phyloP scores from a whole-genome alignment of 176 grass and related monocot species.

The Eragrostis nindensis region DNA sequence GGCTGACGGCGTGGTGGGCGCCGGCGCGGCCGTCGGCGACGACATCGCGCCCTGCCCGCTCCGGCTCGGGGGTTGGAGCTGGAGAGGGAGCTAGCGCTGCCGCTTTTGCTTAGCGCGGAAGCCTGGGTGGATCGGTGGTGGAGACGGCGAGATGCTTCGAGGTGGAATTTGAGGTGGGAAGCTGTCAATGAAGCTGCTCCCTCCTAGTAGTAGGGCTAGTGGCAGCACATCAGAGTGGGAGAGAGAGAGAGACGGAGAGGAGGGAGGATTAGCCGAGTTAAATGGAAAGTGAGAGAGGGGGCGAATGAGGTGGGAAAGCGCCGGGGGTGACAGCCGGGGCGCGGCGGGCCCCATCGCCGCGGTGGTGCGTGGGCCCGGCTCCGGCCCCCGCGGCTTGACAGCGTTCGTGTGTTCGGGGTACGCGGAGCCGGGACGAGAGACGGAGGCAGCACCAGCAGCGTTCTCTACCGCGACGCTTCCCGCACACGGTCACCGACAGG shows the following conservation, averaged over 20 bases:
- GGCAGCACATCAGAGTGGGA: too few relatives aligned
- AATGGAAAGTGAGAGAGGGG: conserved; percentile 11
- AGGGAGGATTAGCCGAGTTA: neutral
- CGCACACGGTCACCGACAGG: conserved; percentile 23
- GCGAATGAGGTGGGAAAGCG: conserved; percentile 11
- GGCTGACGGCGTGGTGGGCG: conserved; percentile 30
- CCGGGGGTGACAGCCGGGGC: conserved; percentile 39
- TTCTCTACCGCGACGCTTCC: too few relatives aligned
- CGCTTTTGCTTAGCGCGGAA: conserved; percentile 40
- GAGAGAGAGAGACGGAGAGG: neutral
- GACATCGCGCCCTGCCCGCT: conserved; percentile 40
- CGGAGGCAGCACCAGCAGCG: neutral
- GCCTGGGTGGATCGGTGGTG: neutral
- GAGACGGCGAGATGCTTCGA: conserved; percentile 4
- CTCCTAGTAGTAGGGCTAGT: neutral
- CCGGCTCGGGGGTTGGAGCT: neutral
- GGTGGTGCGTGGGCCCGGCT: neutral
- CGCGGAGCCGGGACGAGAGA: neutral
- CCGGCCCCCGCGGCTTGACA: neutral
- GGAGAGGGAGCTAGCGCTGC: neutral
- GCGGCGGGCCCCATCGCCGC: neutral
- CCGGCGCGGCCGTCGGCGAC: conserved; percentile 56
- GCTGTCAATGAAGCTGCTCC: neutral
- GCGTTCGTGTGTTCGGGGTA: neutral
- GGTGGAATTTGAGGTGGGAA: neutral